Evolutionary conservation across 1,284 basidiomycete genomes (phyloP), one percentile per base, ranked within the genome.

Genomic region (Cutaneotrichosporon sp.): DNA sequence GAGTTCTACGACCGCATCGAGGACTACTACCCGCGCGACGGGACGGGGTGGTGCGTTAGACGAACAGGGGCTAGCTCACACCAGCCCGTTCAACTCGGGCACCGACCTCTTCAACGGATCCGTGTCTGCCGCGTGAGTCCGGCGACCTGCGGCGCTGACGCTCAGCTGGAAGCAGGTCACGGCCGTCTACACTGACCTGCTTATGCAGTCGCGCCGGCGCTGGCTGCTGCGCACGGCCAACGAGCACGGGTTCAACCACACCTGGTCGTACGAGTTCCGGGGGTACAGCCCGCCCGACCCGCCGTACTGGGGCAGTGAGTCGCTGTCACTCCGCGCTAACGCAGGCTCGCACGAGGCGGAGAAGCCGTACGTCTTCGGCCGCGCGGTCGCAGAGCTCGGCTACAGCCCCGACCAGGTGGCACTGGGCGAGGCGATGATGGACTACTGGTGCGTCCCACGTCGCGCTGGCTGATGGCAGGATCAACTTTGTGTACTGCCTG

Each of bases 401-500:
- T 73, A 70, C 56, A 70, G 72, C 18, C 16, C 25, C 2, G 25
- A 27, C 18, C 47, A 50, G 25, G 25, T 50, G 6, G 47, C 24
- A 1, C 62, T 62, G 2, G 63, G 50, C 16, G 67, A 73, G 27
- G 61, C 34, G 9, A 33, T 38, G 8, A 58, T 79, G 8, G 66
- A 53, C 64, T 71, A 38, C 77, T 77, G 68, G 76, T 73, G 76
- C 75, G 50, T 53, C 72, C 63, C 9, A 3, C 11, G n/a, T 29
- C 57, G 22, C 52, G 20, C 0, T 14, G 6, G 27, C 47, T 50
- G 47, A 50, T 27, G 8, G 8, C 47, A 73, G 74, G 72, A 52
- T 76, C 60, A 77, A 77, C 67, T 78, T 78, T 64, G 73, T 69
- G 38, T 72, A 73, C 64, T 69, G 67, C 67, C 59, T 67, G 52